These are phyloP conservation scores for Fusarium lateritium DNA, from an alignment of 2,329 filamentous ascomycete species.

Conservation along the genomic window DNA sequence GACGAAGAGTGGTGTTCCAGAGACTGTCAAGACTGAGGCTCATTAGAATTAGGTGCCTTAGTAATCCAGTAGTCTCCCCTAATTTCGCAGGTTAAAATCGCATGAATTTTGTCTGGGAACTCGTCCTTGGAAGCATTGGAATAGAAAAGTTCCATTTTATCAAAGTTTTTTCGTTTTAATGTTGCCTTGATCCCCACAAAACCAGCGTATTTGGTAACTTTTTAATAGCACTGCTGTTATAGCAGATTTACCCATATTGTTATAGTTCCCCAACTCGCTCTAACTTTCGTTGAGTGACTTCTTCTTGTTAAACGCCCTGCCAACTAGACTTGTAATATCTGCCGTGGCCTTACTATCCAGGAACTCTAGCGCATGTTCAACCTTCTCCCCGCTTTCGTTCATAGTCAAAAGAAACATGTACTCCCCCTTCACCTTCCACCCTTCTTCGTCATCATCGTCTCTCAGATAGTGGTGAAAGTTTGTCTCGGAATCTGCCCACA, in stretches of 20 bases:
- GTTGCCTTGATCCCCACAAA: too few relatives aligned
- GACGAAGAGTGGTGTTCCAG: background rate
- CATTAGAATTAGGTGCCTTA: background rate
- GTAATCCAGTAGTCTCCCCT: too few relatives aligned
- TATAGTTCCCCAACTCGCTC: background rate
- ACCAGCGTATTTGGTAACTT: too few relatives aligned
- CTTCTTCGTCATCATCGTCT: background rate
- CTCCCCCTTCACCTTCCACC: background rate
- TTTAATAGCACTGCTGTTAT: too few relatives aligned
- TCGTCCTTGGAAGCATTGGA: too few relatives aligned
- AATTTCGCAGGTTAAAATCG: too few relatives aligned
- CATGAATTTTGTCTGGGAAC: too few relatives aligned
- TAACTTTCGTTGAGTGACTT: background rate
- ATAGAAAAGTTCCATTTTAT: too few relatives aligned
- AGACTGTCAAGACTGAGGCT: constrained; percentile 3
- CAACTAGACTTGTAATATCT: background rate
- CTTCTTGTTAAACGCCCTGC: background rate
- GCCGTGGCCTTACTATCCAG: background rate
- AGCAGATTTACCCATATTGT: too few relatives aligned
- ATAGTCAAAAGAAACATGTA: background rate
- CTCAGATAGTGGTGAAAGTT: background rate
- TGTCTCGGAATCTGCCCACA: background rate
- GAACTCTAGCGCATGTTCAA: background rate
- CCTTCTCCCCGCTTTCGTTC: background rate
- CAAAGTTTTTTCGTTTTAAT: too few relatives aligned